Evolutionary conservation across 805 yeast species (phyloP), one percentile per base, ranked within the genome.

Genomic region (Ogataea neopini): DNA sequence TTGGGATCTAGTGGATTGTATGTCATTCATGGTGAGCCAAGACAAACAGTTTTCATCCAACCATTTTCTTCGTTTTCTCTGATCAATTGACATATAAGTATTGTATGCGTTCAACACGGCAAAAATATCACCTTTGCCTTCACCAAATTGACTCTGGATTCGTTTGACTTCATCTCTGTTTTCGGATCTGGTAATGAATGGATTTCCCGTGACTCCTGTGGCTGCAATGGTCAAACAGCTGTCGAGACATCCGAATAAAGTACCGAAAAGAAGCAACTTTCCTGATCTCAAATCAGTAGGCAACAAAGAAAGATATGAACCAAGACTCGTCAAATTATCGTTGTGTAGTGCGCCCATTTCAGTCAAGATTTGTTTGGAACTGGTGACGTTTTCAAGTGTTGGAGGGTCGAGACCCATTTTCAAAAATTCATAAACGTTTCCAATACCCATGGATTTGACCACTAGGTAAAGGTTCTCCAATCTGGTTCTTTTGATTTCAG

Each of bases 281-380:
- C 96, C 97, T 40, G 89, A 85, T 51, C 80, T 84, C 37, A 92
- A 77, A 63, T 92, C 98, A 1, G 87, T 82, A 1, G 99, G 99
- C 50, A 92, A 71, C 59, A 84, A 72, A 0, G 97, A 84, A 29
- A 92, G 72, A 58, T 84, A 89, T 36, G 72, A 76, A 17, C 99
- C 99, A 38, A 92, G 69, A 47, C 88, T 80, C 0, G 98, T 85
- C 32, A 91, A 70, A 3, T 61, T 69, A 15, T 63, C 67, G 10
- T 67, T 68, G 15, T 67, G 67, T 40, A 94, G 61, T 3, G 96
- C 89, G 0, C 97, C 97, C 39, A 88, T 76, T 36, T 86, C 84
- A 6, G 72, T 72, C 54, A 92, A 71, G 43, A 74, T 68, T 23
- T 70, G 62, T 41, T 69, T 68, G 0, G 92, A 84, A 26, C 72